Evolutionary conservation across 805 yeast species (phyloP).

Genomic region (Pichia scutulata): DNA sequence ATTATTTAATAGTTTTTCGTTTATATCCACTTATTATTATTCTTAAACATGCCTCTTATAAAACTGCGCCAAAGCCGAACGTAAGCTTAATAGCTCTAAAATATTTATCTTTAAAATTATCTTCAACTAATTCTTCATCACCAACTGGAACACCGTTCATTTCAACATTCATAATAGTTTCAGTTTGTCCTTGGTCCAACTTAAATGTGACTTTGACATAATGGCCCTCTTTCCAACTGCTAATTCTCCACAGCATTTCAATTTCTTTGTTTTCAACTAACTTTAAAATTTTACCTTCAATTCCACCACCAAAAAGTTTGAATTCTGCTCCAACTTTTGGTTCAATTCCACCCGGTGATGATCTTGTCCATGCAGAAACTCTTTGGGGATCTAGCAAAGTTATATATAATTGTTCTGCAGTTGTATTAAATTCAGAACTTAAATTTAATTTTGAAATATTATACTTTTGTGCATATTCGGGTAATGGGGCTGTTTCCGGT

Average conservation of each 20-base stretch:
- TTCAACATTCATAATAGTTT: slow-evolving; percentile 69
- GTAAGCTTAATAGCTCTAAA: slow-evolving; percentile 83
- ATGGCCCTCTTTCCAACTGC: slow-evolving; percentile 83
- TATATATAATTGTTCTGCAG: slow-evolving; percentile 76
- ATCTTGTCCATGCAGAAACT: slow-evolving; percentile 87
- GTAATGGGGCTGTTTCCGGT: slow-evolving; percentile 6
- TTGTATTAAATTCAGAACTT: slow-evolving; percentile 75
- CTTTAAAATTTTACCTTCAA: slow-evolving; percentile 59
- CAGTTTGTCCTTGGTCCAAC: slow-evolving; percentile 73
- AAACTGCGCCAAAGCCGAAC: slow-evolving; percentile 93
- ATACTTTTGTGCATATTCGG: slow-evolving; percentile 45
- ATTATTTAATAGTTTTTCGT: not conserved
- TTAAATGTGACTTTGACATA: slow-evolving; percentile 59
- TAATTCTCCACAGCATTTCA: slow-evolving; percentile 77
- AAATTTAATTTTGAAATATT: slow-evolving; percentile 76
- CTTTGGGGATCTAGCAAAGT: slow-evolving; percentile 72
- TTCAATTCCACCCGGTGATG: slow-evolving; percentile 48
- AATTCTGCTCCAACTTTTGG: slow-evolving; percentile 56
- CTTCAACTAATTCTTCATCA: slow-evolving; percentile 80
- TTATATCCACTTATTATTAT: not conserved
- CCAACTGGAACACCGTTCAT: slow-evolving; percentile 93
- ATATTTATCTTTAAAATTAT: slow-evolving; percentile 84
- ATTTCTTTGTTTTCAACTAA: slow-evolving; percentile 53
- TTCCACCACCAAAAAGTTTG: slow-evolving; percentile 80
- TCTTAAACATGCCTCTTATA: slow-evolving; percentile 29